Percentiles rank a stretch among this genome's conserved stretches.
phyloP scores from a whole-genome alignment of 2,329 filamentous ascomycete species.

The Fusarium anguioides region DNA sequence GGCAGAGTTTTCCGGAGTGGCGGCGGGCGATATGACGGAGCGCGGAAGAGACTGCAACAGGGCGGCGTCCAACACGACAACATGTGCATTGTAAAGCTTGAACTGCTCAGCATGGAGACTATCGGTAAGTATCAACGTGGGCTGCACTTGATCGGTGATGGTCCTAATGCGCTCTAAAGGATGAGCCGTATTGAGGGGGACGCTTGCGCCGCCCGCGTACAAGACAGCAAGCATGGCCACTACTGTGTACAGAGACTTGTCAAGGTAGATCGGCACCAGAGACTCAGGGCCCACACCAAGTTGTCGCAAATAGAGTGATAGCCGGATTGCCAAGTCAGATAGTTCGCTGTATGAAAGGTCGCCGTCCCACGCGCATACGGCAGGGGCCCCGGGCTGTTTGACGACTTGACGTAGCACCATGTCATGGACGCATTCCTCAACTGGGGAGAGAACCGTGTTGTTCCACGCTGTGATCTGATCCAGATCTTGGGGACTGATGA shows the following conservation, averaged over 20 bases:
- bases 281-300: slow-evolving; percentile 46
- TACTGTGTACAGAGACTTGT: slow-evolving; percentile 42
- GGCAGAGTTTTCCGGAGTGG: slow-evolving; percentile 7
- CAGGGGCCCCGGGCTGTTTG: slow-evolving; percentile 28
- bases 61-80: slow-evolving; percentile 3
- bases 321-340: slow-evolving; percentile 51
- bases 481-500: slow-evolving; percentile 7
- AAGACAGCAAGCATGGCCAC: slow-evolving; percentile 42
- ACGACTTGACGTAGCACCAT: slow-evolving; percentile 18
- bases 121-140: slow-evolving; percentile 10
- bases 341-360: slow-evolving; percentile 56
- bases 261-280: slow-evolving; percentile 38
- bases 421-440: slow-evolving; percentile 41
- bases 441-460: slow-evolving; percentile 17
- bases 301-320: slow-evolving; percentile 51
- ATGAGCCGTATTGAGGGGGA: slow-evolving; percentile 31
- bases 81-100: slow-evolving; percentile 7
- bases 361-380: slow-evolving; percentile 44
- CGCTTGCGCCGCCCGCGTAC: slow-evolving; percentile 42
- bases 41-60: slow-evolving; percentile 9
- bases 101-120: slow-evolving; percentile 4
- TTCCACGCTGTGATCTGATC: slow-evolving; percentile 20
- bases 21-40: slow-evolving; percentile 2
- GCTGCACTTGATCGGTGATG: slow-evolving; percentile 11
- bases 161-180: slow-evolving; percentile 13